Evolutionary conservation across 306 rosid genomes (phyloP), one percentile per base, ranked within the genome.

Genomic region (Herpetospermum pedunculosum): DNA sequence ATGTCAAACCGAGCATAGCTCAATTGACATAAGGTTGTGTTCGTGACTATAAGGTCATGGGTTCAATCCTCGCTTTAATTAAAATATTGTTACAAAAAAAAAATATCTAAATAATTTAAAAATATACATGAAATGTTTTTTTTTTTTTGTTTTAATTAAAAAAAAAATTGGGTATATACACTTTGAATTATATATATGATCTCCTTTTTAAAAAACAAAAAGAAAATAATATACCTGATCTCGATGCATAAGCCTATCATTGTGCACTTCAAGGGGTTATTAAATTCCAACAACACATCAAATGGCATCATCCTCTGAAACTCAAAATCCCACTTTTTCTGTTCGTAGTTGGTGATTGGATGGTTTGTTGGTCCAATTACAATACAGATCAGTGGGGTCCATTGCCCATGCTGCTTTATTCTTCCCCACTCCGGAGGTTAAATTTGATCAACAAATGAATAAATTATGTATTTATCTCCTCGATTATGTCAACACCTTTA

Each of bases 211-310:
- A 1, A 46, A 0, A 16, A 16, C 1, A 18, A 50, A n/a, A 21
- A 11, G 4, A 9, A 54, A 55, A 55, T 0, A 1, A 55, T 25
- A 12, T 55, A n/a, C n/a, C 41, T 7, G 25, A 60, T 15, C 0
- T 60, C 2, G 43, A 2, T 60, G 19, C 40, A 30, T 30, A 59
- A 59, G 68, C 4, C 6, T 59, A 29, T 19, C 0, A 38, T 65
- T 65, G 72, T 65, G 72, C 72, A 65, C 30, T 65, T 65, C 50
- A 35, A 65, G 23, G 23, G 47, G 40, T 65, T 5, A 65, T 11
- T 65, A 37, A 65, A 19, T 65, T 65, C 2, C 23, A 60, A 26
- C 65, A 13, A 14, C 26, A 47, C 54, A 53, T 53, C 18, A 55
- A 59, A 59, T 28, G 67, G 71, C 47, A 64, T 64, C 71, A 64